A percentile compares a stretch with the other conserved stretches of the same genome.
Evolutionary conservation across 352 stramenopile species (phyloP).

Genomic region (Globisporangium okanoganense): DNA sequence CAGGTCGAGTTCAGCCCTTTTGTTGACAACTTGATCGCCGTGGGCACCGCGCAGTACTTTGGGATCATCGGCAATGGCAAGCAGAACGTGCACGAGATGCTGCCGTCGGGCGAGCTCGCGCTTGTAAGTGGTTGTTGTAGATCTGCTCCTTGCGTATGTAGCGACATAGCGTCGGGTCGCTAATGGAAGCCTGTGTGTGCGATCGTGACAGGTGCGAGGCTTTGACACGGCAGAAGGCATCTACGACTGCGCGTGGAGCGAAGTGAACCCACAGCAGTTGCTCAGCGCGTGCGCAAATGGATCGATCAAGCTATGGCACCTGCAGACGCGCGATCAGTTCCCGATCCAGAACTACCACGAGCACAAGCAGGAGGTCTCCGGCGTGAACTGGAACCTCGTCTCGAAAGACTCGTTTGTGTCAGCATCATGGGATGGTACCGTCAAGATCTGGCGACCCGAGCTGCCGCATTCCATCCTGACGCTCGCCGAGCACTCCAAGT

Average conservation of each 20-base stretch:
- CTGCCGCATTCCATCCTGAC: conserved; percentile 67
- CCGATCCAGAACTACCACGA: conserved; percentile 87
- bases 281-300: conserved; percentile 86
- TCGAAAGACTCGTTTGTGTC: conserved; percentile 86
- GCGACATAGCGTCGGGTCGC: too few relatives aligned
- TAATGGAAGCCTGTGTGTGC: not conserved
- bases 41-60: conserved; percentile 91
- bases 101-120: conserved; percentile 54
- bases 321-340: conserved; percentile 85
- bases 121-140: conserved; percentile 29
- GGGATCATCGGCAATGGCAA: conserved; percentile 90
- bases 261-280: conserved; percentile 82
- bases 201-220: conserved; percentile 57
- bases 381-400: conserved; percentile 90
- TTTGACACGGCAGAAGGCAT: conserved; percentile 90
- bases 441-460: conserved; percentile 87
- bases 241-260: conserved; percentile 90
- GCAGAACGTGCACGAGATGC: conserved; percentile 80
- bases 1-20: conserved; percentile 92
- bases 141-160: not conserved
- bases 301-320: conserved; percentile 87
- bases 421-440: conserved; percentile 80
- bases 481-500: conserved; percentile 69
- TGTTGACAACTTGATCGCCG: conserved; percentile 78
- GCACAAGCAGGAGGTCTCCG: conserved; percentile 81